These are phyloP conservation scores for Pythium aquatile DNA, from an alignment of 352 stramenopile species.

Conservation along the genomic window DNA sequence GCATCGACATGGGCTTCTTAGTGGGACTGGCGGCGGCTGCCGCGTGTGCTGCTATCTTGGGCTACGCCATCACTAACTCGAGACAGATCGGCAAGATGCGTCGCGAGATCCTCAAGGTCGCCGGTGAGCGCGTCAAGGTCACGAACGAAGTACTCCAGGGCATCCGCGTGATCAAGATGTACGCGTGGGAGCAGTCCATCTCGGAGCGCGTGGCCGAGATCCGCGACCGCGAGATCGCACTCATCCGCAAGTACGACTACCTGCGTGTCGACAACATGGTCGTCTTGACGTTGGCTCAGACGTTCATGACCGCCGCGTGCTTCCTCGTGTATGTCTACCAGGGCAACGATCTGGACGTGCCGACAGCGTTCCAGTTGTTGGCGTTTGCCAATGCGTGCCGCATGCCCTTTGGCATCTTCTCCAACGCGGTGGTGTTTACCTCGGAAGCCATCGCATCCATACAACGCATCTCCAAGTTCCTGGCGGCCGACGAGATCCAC, in stretches of 20 bases:
- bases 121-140: conserved; percentile 73
- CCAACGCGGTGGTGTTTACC: conserved; percentile 47
- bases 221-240: conserved; percentile 26
- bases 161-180: conserved; percentile 79
- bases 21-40: conserved; percentile 14
- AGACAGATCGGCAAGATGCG: conserved; percentile 32
- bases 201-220: conserved; percentile 24
- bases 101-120: conserved; percentile 35
- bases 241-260: conserved; percentile 21
- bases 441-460: conserved; percentile 46
- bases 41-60: conserved; percentile 11
- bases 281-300: conserved; percentile 55
- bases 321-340: conserved; percentile 74
- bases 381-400: conserved; percentile 76
- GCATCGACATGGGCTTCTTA: conserved; percentile 34
- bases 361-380: conserved; percentile 91
- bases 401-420: conserved; percentile 55
- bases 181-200: conserved; percentile 49
- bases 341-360: conserved; percentile 88
- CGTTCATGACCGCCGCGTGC: conserved; percentile 89
- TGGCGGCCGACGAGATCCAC: conserved; percentile 27
- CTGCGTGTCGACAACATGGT: conserved; percentile 27
- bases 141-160: conserved; percentile 85
- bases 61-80: conserved; percentile 28
- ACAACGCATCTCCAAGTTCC: conserved; percentile 38